Base-by-base conservation (phyloP, 768 basidiomycete species). In the Omphalotus guepiniiformis region DNA sequence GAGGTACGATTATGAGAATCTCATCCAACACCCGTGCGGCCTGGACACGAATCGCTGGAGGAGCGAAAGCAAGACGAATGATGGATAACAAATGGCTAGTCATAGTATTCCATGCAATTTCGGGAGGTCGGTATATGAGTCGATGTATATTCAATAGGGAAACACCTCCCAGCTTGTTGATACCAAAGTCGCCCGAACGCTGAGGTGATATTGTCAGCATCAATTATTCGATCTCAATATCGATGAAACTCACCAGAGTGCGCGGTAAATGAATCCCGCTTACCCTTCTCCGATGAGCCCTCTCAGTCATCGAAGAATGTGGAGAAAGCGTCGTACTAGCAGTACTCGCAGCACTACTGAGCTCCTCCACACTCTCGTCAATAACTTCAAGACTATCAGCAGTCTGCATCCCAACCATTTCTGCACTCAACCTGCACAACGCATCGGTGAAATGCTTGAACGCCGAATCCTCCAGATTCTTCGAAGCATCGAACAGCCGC, bases 101-200 rank as follows among this genome's bases (percentile, higher is more conserved):
- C 43, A 86, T 82, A 6, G 82, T 74, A 44, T 85, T 73, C 93
- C 94, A 97, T 2, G 90, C 93, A 9, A 93, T 69, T 11, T 85
- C 82, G 0, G 90, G 82, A 9, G 85, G 76, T n/a, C 85, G 78
- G 52, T 85, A 86, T 39, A 96, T 84, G 15, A 99, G 72, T 3
- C 95, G 83, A 59, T 89, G 82, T 21, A 96, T 83, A 58, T 97
- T 99, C 44, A 90, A 74, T 55, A 82, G 72, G 0, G 85, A 76
- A 8, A 95, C 84, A 1, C 80, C 78, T 7, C 92, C 88, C 19
- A 97, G 69, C 59, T 90, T 91, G 50, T 79, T 79, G 48, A 97
- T 84, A n/a, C 92, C 90, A 68, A 96, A 98, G 53, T 99, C 95
- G 0, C 89, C 90, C 0, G 87, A 78, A n/a, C 88, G 78, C 88